Percentiles rank a stretch among this genome's conserved stretches.
Conservation (phyloP, 2,329 filamentous ascomycete genomes). For the Colletotrichum somersetense region DNA sequence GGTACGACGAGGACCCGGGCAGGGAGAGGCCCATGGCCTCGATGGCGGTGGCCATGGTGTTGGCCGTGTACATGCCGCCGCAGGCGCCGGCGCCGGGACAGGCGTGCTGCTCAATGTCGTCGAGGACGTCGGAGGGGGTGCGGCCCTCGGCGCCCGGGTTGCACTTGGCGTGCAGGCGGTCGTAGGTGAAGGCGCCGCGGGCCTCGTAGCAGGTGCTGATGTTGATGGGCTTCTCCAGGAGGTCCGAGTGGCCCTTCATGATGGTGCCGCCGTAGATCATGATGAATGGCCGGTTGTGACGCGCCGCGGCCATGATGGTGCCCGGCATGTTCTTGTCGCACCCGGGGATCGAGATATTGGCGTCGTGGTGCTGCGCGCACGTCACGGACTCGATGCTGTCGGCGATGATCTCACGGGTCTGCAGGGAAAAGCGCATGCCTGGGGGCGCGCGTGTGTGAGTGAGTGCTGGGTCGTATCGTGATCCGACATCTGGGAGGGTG, state of each 20-base stretch:
- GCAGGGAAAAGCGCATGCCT: conserved; percentile 95
- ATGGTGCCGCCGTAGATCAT: conserved; percentile 98
- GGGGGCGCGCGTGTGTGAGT: neutral
- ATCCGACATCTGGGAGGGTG: neutral
- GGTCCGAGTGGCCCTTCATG: conserved; percentile 83
- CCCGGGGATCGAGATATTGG: conserved; percentile 91
- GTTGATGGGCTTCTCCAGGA: conserved; percentile 85
- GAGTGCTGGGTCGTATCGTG: neutral
- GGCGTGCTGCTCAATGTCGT: conserved; percentile 83
- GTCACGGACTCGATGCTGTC: conserved; percentile 95
- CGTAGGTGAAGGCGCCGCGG: conserved; percentile 84
- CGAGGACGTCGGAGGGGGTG: conserved; percentile 81
- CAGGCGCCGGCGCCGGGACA: conserved; percentile 77
- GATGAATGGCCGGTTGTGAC: conserved; percentile 91
- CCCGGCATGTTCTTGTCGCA: conserved; percentile 99
- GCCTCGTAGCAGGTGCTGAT: conserved; percentile 92
- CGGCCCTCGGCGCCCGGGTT: conserved; percentile 72
- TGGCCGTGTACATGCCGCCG: conserved; percentile 92
- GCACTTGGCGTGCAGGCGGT: conserved; percentile 78
- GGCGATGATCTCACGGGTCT: conserved; percentile 91
- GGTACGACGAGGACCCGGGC: conserved; percentile 86
- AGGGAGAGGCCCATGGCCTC: conserved; percentile 89
- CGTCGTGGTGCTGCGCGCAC: conserved; percentile 91
- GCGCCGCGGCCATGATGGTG: conserved; percentile 88
- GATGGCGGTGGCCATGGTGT: conserved; percentile 92